Conservation (phyloP, 768 basidiomycete species). For the Mycena alexandri region DNA sequence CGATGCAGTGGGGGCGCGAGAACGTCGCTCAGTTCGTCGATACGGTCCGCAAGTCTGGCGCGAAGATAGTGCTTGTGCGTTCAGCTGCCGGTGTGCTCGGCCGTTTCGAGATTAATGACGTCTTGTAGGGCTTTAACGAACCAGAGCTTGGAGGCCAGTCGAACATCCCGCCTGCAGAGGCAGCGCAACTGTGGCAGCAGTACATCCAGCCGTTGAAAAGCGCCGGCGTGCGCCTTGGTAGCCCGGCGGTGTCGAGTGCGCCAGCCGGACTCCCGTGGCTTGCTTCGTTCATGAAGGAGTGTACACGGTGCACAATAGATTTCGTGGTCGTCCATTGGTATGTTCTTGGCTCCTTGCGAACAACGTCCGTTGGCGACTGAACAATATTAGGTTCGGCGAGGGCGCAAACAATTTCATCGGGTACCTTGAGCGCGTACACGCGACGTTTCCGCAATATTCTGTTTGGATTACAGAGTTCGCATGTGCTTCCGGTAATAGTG, state of each 20-base stretch:
- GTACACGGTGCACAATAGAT: slow-evolving; percentile 38
- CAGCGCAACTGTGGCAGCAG: slow-evolving; percentile 39
- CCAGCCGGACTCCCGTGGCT: slow-evolving; percentile 39
- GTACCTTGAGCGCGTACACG: slow-evolving; percentile 51
- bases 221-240: slow-evolving; percentile 38
- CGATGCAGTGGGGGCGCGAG: slow-evolving; percentile 40
- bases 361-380: background rate
- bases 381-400: slow-evolving; percentile 44
- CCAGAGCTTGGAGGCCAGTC: slow-evolving; percentile 37
- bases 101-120: background rate
- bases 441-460: slow-evolving; percentile 47
- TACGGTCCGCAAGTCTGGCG: slow-evolving; percentile 7
- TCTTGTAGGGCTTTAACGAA: slow-evolving; percentile 40
- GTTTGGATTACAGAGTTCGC: slow-evolving; percentile 55
- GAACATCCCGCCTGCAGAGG: slow-evolving; percentile 33
- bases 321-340: slow-evolving; percentile 54
- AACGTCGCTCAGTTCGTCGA: slow-evolving; percentile 13
- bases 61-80: slow-evolving; percentile 21
- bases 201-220: slow-evolving; percentile 42
- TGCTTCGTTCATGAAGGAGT: slow-evolving; percentile 35
- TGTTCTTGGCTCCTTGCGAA: background rate
- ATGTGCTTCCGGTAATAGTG: slow-evolving; percentile 27
- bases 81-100: background rate
- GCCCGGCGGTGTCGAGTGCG: slow-evolving; percentile 39
- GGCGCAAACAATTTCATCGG: slow-evolving; percentile 50